A percentile compares a stretch with the other conserved stretches of the same genome.
Evolutionary conservation across 1,284 basidiomycete genomes (phyloP).

Genomic region (Pseudozyma hubeiensis): DNA sequence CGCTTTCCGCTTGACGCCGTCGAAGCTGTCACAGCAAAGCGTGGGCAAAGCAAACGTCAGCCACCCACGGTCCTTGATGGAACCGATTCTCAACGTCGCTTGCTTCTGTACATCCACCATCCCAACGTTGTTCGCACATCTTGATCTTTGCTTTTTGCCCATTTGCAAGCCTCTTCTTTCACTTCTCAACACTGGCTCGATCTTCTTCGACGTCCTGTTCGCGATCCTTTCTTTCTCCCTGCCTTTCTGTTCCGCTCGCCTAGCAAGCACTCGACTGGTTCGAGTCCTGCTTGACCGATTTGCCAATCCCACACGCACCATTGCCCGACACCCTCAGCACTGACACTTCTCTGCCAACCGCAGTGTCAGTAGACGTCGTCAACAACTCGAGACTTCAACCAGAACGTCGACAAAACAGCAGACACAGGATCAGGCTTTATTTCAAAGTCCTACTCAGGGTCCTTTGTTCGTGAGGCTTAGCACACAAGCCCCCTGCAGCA

Average conservation of each 20-base stretch:
- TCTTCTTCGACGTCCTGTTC: constrained; percentile 19
- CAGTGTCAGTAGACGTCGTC: constrained; percentile 3
- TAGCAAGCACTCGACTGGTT: constrained; percentile 32
- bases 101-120: constrained; percentile 38
- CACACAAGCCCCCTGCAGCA: constrained; percentile 26
- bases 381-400: not conserved
- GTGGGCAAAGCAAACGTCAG: not conserved
- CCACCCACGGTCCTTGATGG: not conserved
- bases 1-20: too few relatives aligned
- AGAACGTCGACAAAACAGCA: not conserved
- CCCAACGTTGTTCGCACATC: constrained; percentile 38
- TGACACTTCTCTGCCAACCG: constrained; percentile 10
- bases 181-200: constrained; percentile 20
- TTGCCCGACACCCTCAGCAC: not conserved
- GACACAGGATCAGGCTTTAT: not conserved
- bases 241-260: not conserved
- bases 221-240: constrained; percentile 19
- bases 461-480: constrained; percentile 30
- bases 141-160: constrained; percentile 23
- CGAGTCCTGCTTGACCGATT: constrained; percentile 17
- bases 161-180: constrained; percentile 37
- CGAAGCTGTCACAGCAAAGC: not conserved
- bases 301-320: constrained; percentile 5
- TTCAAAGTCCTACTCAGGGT: constrained; percentile 5
- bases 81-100: not conserved